Conservation (phyloP, 2,329 filamentous ascomycete genomes). For the Neophaeococcomyces mojaviensis region DNA sequence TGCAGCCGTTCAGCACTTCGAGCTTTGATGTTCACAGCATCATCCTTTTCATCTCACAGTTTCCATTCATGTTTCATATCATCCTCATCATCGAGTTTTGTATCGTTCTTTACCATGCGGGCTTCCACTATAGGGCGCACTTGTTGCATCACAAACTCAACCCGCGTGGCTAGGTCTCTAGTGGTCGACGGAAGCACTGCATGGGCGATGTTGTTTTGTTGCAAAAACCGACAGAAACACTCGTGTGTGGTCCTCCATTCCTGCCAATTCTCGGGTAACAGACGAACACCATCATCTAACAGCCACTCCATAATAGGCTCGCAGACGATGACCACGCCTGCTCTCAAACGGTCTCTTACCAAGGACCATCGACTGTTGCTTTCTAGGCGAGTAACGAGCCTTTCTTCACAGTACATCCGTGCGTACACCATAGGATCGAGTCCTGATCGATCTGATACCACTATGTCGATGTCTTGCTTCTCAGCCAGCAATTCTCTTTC, state of each 20-base stretch:
- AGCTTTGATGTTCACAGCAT: too few relatives aligned
- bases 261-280: slow-evolving; percentile 3
- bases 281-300: slow-evolving; percentile 5
- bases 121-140: too few relatives aligned
- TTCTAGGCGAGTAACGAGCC: slow-evolving; percentile 23
- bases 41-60: too few relatives aligned
- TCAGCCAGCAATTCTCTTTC: slow-evolving; percentile 23
- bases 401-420: slow-evolving; percentile 24
- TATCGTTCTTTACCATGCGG: too few relatives aligned
- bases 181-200: slow-evolving; percentile 2
- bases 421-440: slow-evolving; percentile 39
- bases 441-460: slow-evolving; percentile 39
- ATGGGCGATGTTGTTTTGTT: neutral
- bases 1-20: too few relatives aligned
- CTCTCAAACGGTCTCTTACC: neutral
- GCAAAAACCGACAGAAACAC: slow-evolving; percentile 2
- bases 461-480: slow-evolving; percentile 22
- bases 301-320: slow-evolving; percentile 7
- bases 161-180: neutral
- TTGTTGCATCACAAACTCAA: slow-evolving; percentile 1
- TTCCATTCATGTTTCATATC: too few relatives aligned
- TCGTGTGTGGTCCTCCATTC: slow-evolving; percentile 6
- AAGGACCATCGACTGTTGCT: slow-evolving; percentile 3
- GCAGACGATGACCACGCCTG: slow-evolving; percentile 6
- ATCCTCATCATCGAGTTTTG: too few relatives aligned